Evolutionary conservation across 2,329 filamentous ascomycete species (phyloP).

Genomic region (Penicillium sp.): DNA sequence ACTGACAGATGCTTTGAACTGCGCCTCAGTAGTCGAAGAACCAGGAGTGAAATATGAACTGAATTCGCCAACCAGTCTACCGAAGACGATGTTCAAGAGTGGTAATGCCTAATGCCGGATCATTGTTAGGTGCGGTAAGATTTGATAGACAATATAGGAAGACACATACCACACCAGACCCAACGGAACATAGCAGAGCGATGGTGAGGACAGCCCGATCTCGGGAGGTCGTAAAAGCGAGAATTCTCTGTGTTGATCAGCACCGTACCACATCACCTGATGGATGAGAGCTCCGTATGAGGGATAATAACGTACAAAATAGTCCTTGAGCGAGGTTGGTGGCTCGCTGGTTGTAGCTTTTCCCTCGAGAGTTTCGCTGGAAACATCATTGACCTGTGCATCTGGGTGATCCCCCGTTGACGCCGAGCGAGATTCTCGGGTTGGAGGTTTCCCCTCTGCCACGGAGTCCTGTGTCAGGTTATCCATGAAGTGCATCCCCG

Average conservation of each 20-base stretch:
- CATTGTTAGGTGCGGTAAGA: neutral
- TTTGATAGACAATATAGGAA: neutral
- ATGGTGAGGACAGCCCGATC: neutral
- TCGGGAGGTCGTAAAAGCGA: neutral
- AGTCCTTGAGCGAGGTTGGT: neutral
- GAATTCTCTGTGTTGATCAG: neutral
- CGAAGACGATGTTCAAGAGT: conserved; percentile 63
- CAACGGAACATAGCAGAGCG: neutral
- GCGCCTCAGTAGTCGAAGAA: conserved; percentile 41
- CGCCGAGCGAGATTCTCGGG: neutral
- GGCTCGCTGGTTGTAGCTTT: neutral
- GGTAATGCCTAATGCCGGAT: conserved; percentile 36
- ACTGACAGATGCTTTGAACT: neutral
- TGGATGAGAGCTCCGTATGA: neutral
- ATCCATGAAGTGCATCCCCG: neutral
- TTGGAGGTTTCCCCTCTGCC: neutral
- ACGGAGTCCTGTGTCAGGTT: neutral
- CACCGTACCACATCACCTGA: neutral
- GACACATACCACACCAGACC: neutral
- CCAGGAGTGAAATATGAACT: conserved; percentile 55
- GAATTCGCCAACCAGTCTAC: conserved; percentile 57
- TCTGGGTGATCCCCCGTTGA: neutral
- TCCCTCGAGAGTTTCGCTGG: neutral
- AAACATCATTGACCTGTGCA: neutral
- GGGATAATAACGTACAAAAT: neutral